These are phyloP conservation scores for Tetrahymena thermophila DNA, from an alignment of 73 alveolate genomes.

Conservation along the genomic window DNA sequence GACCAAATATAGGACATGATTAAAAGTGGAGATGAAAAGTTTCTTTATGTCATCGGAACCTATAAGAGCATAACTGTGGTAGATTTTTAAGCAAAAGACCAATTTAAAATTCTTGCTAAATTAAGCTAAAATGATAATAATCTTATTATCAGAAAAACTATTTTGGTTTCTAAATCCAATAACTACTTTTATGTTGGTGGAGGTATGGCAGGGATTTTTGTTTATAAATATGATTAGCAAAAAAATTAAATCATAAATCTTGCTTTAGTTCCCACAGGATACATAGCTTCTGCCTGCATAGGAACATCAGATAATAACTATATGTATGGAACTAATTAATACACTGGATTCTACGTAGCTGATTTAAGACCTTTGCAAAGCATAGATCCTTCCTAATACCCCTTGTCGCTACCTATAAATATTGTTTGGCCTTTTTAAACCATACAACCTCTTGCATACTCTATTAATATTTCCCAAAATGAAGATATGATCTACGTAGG, in stretches of 20 bases:
- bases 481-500: neutral
- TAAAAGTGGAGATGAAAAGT: neutral
- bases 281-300: neutral
- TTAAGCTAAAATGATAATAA: neutral
- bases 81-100: neutral
- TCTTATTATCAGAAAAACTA: neutral
- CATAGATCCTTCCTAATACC: neutral
- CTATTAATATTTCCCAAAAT: neutral
- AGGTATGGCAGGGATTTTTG: neutral
- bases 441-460: neutral
- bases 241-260: neutral
- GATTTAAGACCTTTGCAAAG: neutral
- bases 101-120: neutral
- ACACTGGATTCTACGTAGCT: neutral
- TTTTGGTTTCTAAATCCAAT: neutral
- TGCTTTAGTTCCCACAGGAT: neutral
- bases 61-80: neutral
- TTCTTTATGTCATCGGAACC: neutral
- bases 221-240: neutral
- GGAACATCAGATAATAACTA: neutral
- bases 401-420: neutral
- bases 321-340: neutral
- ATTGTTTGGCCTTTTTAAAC: neutral
- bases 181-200: neutral
- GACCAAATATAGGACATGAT: neutral